phyloP scores from a whole-genome alignment of 2,329 filamentous ascomycete species.

The Botrytis deweyae region DNA sequence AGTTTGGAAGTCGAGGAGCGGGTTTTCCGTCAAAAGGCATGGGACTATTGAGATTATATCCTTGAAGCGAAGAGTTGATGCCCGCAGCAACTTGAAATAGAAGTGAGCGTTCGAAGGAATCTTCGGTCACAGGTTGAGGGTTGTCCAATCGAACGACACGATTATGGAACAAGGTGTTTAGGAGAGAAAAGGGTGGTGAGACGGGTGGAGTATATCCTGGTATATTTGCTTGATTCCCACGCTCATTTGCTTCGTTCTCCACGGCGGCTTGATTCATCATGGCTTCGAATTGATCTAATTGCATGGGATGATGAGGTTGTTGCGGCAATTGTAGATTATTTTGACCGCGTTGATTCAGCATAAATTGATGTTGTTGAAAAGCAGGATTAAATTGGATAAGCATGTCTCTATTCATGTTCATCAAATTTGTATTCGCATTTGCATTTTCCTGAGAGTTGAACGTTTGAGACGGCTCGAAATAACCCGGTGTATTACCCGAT shows the following conservation, averaged over 20 bases:
- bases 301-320: too few species aligned
- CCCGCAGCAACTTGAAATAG: background rate
- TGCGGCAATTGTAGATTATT: background rate
- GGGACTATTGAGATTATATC: background rate
- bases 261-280: background rate
- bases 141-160: background rate
- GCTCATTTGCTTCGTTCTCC: background rate
- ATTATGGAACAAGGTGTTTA: background rate
- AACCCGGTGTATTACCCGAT: background rate
- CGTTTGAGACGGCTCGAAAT: background rate
- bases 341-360: background rate
- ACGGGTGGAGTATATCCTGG: background rate
- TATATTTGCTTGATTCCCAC: background rate
- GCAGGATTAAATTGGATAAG: background rate
- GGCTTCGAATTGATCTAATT: background rate
- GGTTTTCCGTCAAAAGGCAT: conserved; percentile 5
- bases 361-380: background rate
- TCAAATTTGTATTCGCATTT: background rate
- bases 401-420: background rate
- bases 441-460: background rate
- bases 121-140: background rate
- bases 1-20: background rate
- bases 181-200: too few species aligned
- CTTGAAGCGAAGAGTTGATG: background rate
- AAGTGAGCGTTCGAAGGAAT: background rate